Percentiles rank a stretch among this genome's conserved stretches.
Evolutionary conservation across 768 basidiomycete genomes (phyloP).

Genomic region (Lentinula edodes): DNA sequence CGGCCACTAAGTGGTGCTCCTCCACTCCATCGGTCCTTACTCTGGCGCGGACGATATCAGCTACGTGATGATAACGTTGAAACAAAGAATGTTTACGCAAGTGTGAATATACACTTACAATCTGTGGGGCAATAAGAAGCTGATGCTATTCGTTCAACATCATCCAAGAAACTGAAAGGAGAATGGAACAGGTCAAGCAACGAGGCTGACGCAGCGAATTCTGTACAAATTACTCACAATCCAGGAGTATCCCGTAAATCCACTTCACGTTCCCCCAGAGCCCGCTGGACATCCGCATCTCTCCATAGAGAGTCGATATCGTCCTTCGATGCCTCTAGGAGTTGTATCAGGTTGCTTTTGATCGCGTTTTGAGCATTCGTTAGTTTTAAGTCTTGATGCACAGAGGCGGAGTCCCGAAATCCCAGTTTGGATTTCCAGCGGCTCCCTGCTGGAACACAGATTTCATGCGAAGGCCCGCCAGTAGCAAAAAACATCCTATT

Average conservation of each 20-base stretch:
- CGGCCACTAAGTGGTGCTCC: conserved; percentile 60
- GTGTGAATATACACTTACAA: conserved; percentile 31
- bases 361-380: conserved; percentile 19
- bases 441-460: conserved; percentile 51
- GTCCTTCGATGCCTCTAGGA: conserved; percentile 48
- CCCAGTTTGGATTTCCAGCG: conserved; percentile 51
- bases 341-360: conserved; percentile 42
- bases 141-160: conserved; percentile 52
- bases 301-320: conserved; percentile 63
- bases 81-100: background rate
- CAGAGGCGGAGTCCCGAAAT: conserved; percentile 12
- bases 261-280: conserved; percentile 45
- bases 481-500: conserved; percentile 44
- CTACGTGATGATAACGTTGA: conserved; percentile 19
- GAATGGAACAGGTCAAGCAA: background rate
- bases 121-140: conserved; percentile 58
- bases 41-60: conserved; percentile 71
- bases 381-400: conserved; percentile 3
- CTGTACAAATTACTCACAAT: conserved; percentile 42
- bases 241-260: conserved; percentile 59
- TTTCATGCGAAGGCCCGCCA: conserved; percentile 22
- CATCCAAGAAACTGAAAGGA: conserved; percentile 62
- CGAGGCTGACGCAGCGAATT: background rate
- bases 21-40: conserved; percentile 71
- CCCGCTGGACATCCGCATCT: conserved; percentile 44